Evolutionary conservation across 441 rosid genomes (phyloP).

Genomic region (Populus tomentosa): DNA sequence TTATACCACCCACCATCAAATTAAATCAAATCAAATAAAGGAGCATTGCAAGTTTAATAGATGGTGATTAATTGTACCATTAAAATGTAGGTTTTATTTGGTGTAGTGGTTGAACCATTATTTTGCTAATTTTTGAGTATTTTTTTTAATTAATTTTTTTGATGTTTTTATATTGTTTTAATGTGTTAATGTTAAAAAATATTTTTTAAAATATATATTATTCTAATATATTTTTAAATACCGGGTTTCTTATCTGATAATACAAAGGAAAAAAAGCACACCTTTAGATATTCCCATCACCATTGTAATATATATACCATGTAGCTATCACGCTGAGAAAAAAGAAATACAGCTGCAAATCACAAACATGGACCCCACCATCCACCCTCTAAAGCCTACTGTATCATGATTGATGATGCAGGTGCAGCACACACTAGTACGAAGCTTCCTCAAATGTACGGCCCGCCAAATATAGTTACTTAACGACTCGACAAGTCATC

Average conservation of each 20-base stretch:
- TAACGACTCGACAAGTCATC: background rate
- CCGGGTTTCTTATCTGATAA: no score
- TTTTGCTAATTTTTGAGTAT: no score
- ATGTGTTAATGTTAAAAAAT: no score
- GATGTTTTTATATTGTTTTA: no score
- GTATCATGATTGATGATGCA: slow-evolving; percentile 13
- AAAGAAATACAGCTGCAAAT: background rate
- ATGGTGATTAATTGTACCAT: background rate
- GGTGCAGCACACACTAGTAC: slow-evolving; percentile 23
- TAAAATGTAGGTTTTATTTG: background rate
- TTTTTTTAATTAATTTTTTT: no score
- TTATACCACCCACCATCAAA: background rate
- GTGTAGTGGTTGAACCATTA: no score
- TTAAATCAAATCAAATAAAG: no score
- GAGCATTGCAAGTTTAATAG: no score
- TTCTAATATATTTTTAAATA: no score
- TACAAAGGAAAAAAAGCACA: background rate
- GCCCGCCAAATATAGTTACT: slow-evolving; percentile 8
- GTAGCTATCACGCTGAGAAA: background rate
- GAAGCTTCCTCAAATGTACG: slow-evolving; percentile 24
- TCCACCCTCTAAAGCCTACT: background rate
- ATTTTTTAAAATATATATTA: no score
- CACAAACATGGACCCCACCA: slow-evolving; percentile 14
- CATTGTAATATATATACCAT: slow-evolving; percentile 1
- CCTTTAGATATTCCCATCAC: slow-evolving; percentile 17